Conservation (phyloP, 805 yeast genomes). For the Komagataella phaffii region DNA sequence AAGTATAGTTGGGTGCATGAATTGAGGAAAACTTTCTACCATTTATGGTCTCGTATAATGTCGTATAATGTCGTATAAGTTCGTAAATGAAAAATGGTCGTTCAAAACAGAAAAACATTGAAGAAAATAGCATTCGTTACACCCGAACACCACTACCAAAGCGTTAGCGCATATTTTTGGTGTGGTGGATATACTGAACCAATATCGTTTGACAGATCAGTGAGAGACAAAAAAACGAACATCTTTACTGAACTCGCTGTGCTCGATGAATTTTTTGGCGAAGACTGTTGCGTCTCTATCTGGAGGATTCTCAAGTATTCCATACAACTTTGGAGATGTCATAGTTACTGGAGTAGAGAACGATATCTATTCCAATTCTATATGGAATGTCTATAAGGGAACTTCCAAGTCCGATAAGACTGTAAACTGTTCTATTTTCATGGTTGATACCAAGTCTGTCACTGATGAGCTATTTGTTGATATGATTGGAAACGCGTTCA, state of each 20-base stretch:
- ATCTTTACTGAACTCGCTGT: neutral
- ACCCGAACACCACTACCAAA: neutral
- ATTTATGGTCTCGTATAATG: neutral
- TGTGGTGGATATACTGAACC: neutral
- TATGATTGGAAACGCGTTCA: conserved; percentile 30
- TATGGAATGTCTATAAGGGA: conserved; percentile 60
- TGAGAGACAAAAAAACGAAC: neutral
- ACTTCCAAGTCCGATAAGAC: conserved; percentile 34
- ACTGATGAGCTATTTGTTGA: conserved; percentile 15
- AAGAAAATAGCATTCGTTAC: neutral
- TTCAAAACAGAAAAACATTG: neutral
- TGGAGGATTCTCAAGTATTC: conserved; percentile 33
- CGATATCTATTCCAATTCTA: conserved; percentile 20
- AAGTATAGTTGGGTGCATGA: neutral
- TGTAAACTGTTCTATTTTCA: conserved; percentile 46
- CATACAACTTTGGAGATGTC: conserved; percentile 39
- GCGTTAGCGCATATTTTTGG: neutral
- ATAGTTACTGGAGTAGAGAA: conserved; percentile 11
- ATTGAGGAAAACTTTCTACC: neutral
- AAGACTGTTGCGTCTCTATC: conserved; percentile 46
- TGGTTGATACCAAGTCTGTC: conserved; percentile 35
- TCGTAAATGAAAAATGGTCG: neutral
- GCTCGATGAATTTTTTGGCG: conserved; percentile 52
- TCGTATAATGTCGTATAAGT: neutral
- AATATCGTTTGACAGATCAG: neutral